phyloP scores from a whole-genome alignment of 306 rosid species.

The Begonia peltatifolia region DNA sequence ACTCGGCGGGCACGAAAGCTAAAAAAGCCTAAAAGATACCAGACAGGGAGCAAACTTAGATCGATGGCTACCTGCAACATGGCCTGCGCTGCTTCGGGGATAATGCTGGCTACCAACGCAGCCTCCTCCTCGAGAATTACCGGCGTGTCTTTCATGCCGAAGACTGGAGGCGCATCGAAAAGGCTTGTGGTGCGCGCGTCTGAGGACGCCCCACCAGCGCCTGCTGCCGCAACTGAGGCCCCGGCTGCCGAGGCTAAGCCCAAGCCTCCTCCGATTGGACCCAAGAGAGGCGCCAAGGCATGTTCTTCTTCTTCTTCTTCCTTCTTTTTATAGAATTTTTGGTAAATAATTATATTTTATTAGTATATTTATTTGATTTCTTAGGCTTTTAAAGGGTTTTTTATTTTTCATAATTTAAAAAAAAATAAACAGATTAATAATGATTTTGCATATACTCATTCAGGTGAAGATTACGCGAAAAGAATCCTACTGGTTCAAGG shows the following conservation, averaged over 20 bases:
- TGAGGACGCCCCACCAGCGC: conserved; percentile 6
- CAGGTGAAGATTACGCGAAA: conserved; percentile 15
- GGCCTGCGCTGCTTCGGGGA: conserved; percentile 10
- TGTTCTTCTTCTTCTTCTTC: neutral
- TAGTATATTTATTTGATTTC: no score
- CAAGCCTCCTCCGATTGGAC: conserved; percentile 18
- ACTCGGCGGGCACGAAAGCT: neutral
- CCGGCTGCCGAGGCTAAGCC: conserved; percentile 8
- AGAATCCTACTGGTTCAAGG: conserved; percentile 18
- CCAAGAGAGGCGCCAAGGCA: conserved; percentile 17
- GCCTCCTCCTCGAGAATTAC: conserved; percentile 3
- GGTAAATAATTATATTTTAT: no score
- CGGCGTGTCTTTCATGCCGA: conserved; percentile 2
- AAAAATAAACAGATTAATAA: neutral
- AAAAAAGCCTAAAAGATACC: neutral
- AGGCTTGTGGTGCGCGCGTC: conserved; percentile 12
- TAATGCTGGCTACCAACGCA: conserved; percentile 4
- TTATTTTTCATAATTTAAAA: no score
- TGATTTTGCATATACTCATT: neutral
- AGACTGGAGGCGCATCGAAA: conserved; percentile 1
- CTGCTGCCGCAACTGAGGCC: neutral
- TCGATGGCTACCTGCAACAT: conserved; percentile 11
- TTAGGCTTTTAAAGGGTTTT: no score
- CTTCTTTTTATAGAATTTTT: neutral
- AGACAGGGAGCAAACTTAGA: neutral